Evolutionary conservation across 164 flowering plant species (phyloP).

Genomic region (Amborella trichopoda): DNA sequence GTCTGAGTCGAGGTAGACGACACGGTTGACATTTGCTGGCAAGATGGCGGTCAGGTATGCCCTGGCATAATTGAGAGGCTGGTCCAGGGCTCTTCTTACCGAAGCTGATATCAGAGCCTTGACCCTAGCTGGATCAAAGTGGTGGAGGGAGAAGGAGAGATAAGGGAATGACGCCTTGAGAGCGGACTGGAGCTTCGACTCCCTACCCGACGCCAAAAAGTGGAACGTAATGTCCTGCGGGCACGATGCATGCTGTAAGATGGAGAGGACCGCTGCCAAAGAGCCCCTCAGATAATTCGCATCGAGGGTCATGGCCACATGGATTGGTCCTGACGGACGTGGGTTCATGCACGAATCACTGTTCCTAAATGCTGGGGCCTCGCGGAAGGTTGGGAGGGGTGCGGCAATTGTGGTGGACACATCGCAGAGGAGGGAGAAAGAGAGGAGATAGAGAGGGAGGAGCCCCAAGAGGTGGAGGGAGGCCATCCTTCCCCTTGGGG

Average conservation of each 20-base stretch:
- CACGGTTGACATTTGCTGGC: constrained; percentile 29
- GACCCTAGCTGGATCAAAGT: constrained; percentile 32
- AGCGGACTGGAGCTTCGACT: constrained; percentile 19
- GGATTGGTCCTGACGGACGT: constrained; percentile 14
- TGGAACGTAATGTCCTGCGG: constrained; percentile 58
- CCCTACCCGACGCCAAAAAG: constrained; percentile 31
- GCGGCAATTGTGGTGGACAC: no score
- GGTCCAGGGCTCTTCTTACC: constrained; percentile 55
- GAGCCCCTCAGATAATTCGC: constrained; percentile 61
- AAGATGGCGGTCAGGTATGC: constrained; percentile 46
- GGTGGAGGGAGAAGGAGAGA: constrained; percentile 41
- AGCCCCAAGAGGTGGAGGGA: no score
- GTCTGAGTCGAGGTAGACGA: constrained; percentile 70
- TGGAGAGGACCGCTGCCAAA: constrained; percentile 56
- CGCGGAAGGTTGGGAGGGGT: constrained; percentile 36
- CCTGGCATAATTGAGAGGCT: constrained; percentile 67
- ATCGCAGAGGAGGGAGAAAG: no score
- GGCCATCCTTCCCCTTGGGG: no score
- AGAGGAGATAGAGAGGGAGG: no score
- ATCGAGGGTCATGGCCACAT: constrained; percentile 63
- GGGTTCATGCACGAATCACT: constrained; percentile 30
- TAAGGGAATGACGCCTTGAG: constrained; percentile 52
- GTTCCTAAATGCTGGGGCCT: constrained; percentile 59
- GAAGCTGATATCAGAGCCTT: constrained; percentile 52
- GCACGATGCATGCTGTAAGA: constrained; percentile 58